A percentile compares a stretch with the other conserved stretches of the same genome.
These are phyloP conservation scores for Colletotrichum karsti DNA, from an alignment of 2,329 filamentous ascomycete species.

Conservation along the genomic window DNA sequence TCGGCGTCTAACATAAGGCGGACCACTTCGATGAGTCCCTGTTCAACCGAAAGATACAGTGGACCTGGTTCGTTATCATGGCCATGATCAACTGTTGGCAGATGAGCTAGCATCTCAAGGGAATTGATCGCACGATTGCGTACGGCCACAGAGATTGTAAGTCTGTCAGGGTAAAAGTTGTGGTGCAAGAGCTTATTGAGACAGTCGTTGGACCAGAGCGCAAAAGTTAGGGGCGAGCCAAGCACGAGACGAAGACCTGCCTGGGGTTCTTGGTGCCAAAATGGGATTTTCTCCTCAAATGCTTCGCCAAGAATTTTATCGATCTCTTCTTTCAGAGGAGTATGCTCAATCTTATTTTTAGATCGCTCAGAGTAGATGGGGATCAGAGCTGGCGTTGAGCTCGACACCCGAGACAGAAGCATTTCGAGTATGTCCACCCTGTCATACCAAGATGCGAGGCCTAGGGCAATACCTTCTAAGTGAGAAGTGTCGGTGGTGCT, in stretches of 20 bases:
- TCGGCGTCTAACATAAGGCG: fast-evolving
- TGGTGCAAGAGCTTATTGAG: not conserved
- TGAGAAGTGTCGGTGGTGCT: fast-evolving
- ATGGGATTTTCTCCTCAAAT: fast-evolving
- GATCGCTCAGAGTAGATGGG: not conserved
- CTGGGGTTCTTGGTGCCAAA: not conserved
- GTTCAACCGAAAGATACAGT: not conserved
- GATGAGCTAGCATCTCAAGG: not conserved
- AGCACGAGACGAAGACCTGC: fast-evolving
- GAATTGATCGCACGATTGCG: fast-evolving
- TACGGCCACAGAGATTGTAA: fast-evolving
- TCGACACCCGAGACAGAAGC: fast-evolving
- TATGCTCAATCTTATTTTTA: not conserved
- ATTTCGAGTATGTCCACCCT: fast-evolving
- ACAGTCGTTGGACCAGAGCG: not conserved
- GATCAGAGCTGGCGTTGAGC: not conserved
- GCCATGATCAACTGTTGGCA: not conserved
- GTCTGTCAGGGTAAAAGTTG: fast-evolving
- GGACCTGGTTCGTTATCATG: not conserved
- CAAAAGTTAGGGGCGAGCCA: not conserved
- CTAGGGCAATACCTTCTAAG: fast-evolving
- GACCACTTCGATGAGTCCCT: fast-evolving
- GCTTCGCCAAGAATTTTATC: not conserved
- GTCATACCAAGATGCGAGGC: fast-evolving
- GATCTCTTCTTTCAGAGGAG: not conserved